These are phyloP conservation scores for Sisymbrium irio DNA, from an alignment of 345 rosid species.

Conservation along the genomic window DNA sequence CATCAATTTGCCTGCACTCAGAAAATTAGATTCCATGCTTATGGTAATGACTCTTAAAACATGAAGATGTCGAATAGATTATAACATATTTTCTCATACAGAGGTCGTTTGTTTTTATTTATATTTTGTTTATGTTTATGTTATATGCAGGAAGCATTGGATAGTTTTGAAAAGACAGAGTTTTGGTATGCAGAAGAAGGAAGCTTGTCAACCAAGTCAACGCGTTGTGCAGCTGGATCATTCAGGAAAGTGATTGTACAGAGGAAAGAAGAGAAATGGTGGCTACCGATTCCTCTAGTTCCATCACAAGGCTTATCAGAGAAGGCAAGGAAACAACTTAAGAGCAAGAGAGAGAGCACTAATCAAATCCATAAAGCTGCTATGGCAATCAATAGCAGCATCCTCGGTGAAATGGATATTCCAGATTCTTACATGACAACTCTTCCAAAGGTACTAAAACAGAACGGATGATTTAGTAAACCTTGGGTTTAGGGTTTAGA, in stretches of 20 bases:
- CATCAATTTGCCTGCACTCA: slow-evolving; percentile 82
- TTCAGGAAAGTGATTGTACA: slow-evolving; percentile 63
- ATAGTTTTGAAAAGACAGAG: slow-evolving; percentile 67
- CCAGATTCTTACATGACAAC: slow-evolving; percentile 69
- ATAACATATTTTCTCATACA: background rate
- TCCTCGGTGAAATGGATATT: slow-evolving; percentile 79
- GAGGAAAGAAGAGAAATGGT: slow-evolving; percentile 90
- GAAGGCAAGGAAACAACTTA: slow-evolving; percentile 58
- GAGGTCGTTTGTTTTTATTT: background rate
- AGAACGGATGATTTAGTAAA: too few relatives aligned
- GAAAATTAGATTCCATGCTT: slow-evolving; percentile 87
- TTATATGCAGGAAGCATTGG: slow-evolving; percentile 67
- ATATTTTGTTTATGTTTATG: too few relatives aligned
- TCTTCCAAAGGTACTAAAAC: slow-evolving; percentile 65
- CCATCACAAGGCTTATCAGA: slow-evolving; percentile 72
- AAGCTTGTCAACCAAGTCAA: slow-evolving; percentile 58
- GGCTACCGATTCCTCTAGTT: slow-evolving; percentile 84
- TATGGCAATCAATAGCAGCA: slow-evolving; percentile 76
- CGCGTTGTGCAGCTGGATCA: slow-evolving; percentile 50
- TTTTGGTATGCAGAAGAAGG: slow-evolving; percentile 94
- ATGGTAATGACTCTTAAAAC: slow-evolving; percentile 34
- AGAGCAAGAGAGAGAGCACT: slow-evolving; percentile 61
- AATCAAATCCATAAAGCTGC: slow-evolving; percentile 93
- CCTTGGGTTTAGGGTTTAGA: too few relatives aligned
- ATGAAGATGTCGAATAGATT: too few relatives aligned